phyloP scores from a whole-genome alignment of 2,329 filamentous ascomycete species.

The Daldinia eschscholtzii region DNA sequence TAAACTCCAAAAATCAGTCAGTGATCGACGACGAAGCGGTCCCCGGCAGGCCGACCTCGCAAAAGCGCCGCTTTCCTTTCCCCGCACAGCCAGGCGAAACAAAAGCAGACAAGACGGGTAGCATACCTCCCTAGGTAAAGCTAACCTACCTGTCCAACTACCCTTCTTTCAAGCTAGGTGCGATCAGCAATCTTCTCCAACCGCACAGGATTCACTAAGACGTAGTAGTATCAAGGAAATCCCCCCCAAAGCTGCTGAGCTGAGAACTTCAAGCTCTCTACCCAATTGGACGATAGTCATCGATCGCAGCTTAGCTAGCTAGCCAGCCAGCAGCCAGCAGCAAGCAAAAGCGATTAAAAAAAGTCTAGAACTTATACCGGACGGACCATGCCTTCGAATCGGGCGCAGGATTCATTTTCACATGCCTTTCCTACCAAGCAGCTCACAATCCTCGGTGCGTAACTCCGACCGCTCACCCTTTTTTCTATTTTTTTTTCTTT shows the following conservation, averaged over 20 bases:
- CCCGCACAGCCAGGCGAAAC: constrained; percentile 32
- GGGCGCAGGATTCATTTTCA: constrained; percentile 28
- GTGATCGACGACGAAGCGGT: constrained; percentile 33
- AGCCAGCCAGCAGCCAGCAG: not conserved
- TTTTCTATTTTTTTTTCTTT: not conserved
- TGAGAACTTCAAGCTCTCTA: not conserved
- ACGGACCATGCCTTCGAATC: constrained; percentile 37
- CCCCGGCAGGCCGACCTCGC: constrained; percentile 32
- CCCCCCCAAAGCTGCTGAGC: not conserved
- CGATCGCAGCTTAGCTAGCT: not conserved
- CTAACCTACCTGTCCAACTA: not conserved
- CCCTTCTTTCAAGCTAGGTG: constrained; percentile 28
- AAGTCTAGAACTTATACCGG: not conserved
- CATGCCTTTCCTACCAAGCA: constrained; percentile 60
- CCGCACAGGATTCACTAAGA: constrained; percentile 23
- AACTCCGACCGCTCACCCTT: not conserved
- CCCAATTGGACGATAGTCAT: not conserved
- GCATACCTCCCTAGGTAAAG: not conserved
- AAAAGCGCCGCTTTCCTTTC: constrained; percentile 27
- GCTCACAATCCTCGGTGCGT: constrained; percentile 58
- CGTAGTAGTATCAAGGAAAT: constrained; percentile 20
- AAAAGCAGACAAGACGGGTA: not conserved
- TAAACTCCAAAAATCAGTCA: constrained; percentile 29
- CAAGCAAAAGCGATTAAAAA: not conserved
- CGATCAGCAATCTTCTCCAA: constrained; percentile 41